Evolutionary conservation across 2,329 filamentous ascomycete species (phyloP).

Genomic region (Fusarium sp.): DNA sequence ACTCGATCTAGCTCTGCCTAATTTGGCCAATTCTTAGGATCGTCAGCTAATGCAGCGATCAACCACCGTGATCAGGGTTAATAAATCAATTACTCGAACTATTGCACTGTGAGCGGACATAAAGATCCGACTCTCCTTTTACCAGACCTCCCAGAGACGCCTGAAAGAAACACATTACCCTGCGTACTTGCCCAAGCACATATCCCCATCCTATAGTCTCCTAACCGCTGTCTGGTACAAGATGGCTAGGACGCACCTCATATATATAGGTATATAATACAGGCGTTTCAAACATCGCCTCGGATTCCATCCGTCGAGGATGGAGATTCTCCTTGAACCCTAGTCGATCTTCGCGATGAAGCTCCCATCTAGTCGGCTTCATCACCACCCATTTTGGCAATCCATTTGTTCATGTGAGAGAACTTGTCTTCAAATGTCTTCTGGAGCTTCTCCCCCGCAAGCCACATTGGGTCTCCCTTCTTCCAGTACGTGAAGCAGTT

Average conservation of each 20-base stretch:
- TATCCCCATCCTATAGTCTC: background rate
- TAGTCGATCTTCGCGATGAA: background rate
- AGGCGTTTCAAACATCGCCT: background rate
- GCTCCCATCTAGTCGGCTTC: slow-evolving; percentile 42
- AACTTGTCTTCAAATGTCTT: slow-evolving; percentile 69
- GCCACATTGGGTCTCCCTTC: slow-evolving; percentile 63
- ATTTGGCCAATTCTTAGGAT: background rate
- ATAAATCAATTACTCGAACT: background rate
- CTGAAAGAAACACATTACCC: slow-evolving; percentile 6
- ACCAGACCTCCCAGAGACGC: slow-evolving; percentile 1
- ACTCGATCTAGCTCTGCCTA: slow-evolving; percentile 3
- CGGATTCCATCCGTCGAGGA: background rate
- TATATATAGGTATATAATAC: background rate
- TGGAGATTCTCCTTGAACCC: background rate
- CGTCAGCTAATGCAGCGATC: background rate
- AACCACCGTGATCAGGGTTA: background rate
- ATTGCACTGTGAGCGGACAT: background rate
- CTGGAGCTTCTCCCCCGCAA: slow-evolving; percentile 65
- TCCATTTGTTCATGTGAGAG: slow-evolving; percentile 67
- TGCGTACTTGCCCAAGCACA: background rate
- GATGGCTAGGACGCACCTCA: background rate
- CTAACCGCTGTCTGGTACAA: background rate
- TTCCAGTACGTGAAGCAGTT: slow-evolving; percentile 74
- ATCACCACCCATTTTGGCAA: slow-evolving; percentile 60
- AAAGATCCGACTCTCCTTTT: background rate